Base-by-base conservation (phyloP, 2,329 filamentous ascomycete genomes). In the Parascedosporium putredinis region DNA sequence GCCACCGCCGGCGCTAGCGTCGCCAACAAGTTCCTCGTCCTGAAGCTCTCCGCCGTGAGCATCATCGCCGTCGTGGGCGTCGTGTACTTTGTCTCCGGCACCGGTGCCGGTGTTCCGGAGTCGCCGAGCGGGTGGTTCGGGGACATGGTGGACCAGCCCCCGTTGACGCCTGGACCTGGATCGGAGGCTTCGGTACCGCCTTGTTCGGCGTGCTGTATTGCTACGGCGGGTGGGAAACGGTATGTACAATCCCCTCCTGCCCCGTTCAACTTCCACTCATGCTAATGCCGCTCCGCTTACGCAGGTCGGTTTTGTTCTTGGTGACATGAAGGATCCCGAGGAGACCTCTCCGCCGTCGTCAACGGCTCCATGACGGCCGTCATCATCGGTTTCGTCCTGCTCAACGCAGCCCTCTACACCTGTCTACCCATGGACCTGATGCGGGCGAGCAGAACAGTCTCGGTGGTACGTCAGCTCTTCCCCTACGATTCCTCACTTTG, bases 221-320 rank as follows among this genome's bases (percentile, higher is more conserved):
- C 1, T 98, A 93, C 67, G 93, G 98, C 62, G 93, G 93, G 24
- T 98, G 93, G 93, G 93, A 98, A 63, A 98, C 97, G 65, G 88
- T 93, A 69, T 70, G 84, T n/a, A n/a, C n/a, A n/a, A n/a, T n/a
- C n/a, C n/a, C n/a, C n/a, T n/a, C n/a, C n/a, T n/a, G n/a, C n/a
- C n/a, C n/a, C n/a, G n/a, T n/a, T n/a, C n/a, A n/a, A n/a, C 51
- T 63, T 34, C n/a, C n/a, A 51, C 4, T 4, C 20, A n/a, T 18
- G 27, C 53, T 56, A 24, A 60, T 33, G 47, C 47, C 47, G 47
- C 58, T 57, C n/a, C 50, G 38, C 5, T 62, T 49, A 31, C 27
- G 27, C 5, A 42, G 38, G 10, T 42, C 38, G 38, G 38, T 20
- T 59, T 67, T 56, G 66, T 55, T 34, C 31, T 31, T 10, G 7